Evolutionary conservation across 345 rosid genomes (phyloP).

Genomic region (Diplotaxis tenuifolia): DNA sequence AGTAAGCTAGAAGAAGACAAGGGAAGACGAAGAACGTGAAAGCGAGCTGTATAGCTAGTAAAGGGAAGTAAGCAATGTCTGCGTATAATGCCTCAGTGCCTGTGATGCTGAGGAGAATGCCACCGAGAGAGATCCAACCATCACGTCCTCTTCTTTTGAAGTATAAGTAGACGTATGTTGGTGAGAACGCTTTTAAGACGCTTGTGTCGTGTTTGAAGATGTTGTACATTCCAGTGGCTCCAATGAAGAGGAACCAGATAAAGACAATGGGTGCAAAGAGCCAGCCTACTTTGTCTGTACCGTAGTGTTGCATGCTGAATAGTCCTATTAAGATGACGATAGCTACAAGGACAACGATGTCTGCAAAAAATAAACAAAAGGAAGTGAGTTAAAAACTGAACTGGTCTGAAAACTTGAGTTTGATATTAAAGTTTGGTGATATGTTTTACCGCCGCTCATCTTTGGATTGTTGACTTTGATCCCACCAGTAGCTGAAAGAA

Average conservation of each 20-base stretch:
- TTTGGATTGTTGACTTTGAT: slow-evolving; percentile 65
- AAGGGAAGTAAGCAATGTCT: slow-evolving; percentile 42
- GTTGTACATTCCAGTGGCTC: slow-evolving; percentile 77
- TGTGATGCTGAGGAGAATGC: slow-evolving; percentile 89
- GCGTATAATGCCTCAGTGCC: slow-evolving; percentile 26
- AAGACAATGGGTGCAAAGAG: slow-evolving; percentile 94
- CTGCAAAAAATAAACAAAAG: slow-evolving; percentile 41
- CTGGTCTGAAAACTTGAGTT: background rate
- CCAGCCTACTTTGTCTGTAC: slow-evolving; percentile 91
- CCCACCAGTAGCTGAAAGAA: slow-evolving; percentile 97
- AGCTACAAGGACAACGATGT: slow-evolving; percentile 66
- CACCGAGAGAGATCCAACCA: slow-evolving; percentile 86
- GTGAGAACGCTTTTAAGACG: slow-evolving; percentile 89
- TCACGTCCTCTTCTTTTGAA: slow-evolving; percentile 65
- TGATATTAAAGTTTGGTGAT: background rate
- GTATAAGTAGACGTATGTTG: slow-evolving; percentile 67
- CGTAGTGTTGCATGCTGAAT: slow-evolving; percentile 94
- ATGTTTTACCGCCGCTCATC: slow-evolving; percentile 53
- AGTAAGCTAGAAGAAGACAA: slow-evolving; percentile 88
- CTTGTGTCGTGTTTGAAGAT: slow-evolving; percentile 63
- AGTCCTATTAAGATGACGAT: slow-evolving; percentile 71
- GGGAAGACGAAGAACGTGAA: slow-evolving; percentile 89
- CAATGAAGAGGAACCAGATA: slow-evolving; percentile 86
- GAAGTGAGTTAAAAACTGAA: background rate
- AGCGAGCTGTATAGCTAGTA: slow-evolving; percentile 79